A percentile compares a stretch with the other conserved stretches of the same genome.
phyloP scores from a whole-genome alignment of 2,329 filamentous ascomycete species.

The Sporothrix humicola region DNA sequence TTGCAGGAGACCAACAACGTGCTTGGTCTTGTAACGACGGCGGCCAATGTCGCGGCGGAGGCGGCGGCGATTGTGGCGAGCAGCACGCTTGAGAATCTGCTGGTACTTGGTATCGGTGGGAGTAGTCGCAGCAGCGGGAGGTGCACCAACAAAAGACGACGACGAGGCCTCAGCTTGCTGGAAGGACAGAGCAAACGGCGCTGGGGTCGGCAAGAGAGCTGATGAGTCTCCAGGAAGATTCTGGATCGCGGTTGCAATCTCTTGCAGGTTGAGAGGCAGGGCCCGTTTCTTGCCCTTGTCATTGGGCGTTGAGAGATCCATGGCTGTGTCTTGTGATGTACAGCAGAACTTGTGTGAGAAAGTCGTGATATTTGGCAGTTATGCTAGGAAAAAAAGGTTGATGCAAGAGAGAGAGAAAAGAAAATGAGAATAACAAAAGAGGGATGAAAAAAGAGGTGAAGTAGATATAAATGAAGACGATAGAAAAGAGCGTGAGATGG shows the following conservation, averaged over 20 bases:
- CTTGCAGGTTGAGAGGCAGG: conserved; percentile 24
- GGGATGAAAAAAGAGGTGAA: background rate
- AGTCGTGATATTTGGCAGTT: background rate
- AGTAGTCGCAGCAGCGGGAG: background rate
- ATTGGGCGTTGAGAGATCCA: background rate
- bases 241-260: conserved; percentile 25
- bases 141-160: background rate
- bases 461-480: background rate
- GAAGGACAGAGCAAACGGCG: background rate
- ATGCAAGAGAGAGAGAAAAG: background rate
- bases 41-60: background rate
- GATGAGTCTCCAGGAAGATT: conserved; percentile 26
- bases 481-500: background rate
- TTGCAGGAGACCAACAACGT: background rate
- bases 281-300: conserved; percentile 27
- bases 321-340: background rate
- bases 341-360: background rate
- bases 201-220: conserved; percentile 25
- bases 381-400: background rate
- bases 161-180: background rate
- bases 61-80: background rate
- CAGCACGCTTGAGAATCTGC: conserved; percentile 25
- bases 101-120: background rate
- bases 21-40: background rate
- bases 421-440: background rate